Base-by-base conservation (phyloP, 148 eudicot genomes). In the Gaultheria prostrata region DNA sequence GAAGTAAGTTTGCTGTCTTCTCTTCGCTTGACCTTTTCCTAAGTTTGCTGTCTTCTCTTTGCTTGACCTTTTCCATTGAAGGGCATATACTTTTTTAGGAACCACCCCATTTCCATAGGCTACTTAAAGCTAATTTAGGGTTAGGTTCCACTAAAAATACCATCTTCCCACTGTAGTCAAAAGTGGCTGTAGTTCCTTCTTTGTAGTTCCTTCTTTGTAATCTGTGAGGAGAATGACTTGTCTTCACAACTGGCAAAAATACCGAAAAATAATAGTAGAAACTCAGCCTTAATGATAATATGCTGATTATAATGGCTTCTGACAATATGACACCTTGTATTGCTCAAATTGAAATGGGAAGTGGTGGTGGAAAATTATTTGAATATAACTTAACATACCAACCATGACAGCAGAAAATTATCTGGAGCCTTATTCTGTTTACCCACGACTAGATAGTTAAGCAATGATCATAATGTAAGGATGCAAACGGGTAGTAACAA, bases 1-100 rank as follows among this genome's bases (percentile, higher is more conserved):
- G 99, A 95, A 88, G 99, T 97, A 88, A 92, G 95, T 91, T 70
- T 77, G 32, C 63, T 48, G 0, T 76, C 1, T 82, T 71, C 20
- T 33, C n/a, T 35, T 63, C 15, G 33, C 28, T 75, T 61, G 46
- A 9, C 57, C 76, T 50, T 11, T 2, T 77, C 63, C 3, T 97
- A 88, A 92, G 95, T 91, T 70, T 77, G 32, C 63, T 48, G 0
- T 76, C 1, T 82, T 71, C 20, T 33, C n/a, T 35, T 63, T 24
- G 33, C 28, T 75, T 61, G 46, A 9, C 57, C 76, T 50, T 11
- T 2, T 77, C 63, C 3, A 10, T 75, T 18, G 51, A 26, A 28
- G 39, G 28, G 4, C 18, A 43, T 35, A 35, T 18, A 39, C 14
- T 56, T 75, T 28, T 56, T 56, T 56, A 18, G 61, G 48, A 83